A percentile compares a stretch with the other conserved stretches of the same genome.
Evolutionary conservation across 2,329 filamentous ascomycete genomes (phyloP).

Genomic region (Xylaria arbuscula): DNA sequence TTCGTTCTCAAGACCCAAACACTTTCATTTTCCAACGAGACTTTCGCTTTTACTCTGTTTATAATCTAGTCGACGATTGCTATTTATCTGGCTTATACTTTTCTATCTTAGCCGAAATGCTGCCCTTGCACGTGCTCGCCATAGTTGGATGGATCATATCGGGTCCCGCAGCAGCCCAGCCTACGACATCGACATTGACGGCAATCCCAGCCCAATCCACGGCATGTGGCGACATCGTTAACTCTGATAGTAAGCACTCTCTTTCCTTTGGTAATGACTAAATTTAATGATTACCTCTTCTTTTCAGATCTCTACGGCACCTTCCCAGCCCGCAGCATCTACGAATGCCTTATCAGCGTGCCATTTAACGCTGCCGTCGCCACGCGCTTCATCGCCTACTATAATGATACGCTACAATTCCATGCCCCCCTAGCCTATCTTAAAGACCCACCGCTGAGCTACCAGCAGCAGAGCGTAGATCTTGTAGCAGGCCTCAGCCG

Average conservation of each 20-base stretch:
- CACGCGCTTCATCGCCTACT: conserved; percentile 56
- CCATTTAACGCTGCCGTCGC: conserved; percentile 59
- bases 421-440: conserved; percentile 52
- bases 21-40: too few species aligned
- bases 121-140: too few species aligned
- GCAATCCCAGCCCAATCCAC: not conserved
- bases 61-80: too few species aligned
- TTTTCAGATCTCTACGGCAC: not conserved
- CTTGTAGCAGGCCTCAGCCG: conserved; percentile 45
- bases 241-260: conserved; percentile 8
- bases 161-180: not conserved
- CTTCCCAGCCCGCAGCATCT: conserved; percentile 45
- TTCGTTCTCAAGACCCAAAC: too few species aligned
- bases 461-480: conserved; percentile 53
- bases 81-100: not conserved
- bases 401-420: conserved; percentile 57
- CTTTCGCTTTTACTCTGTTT: too few species aligned
- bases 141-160: not conserved
- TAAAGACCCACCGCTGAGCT: conserved; percentile 53
- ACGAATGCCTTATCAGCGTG: conserved; percentile 56
- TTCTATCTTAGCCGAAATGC: too few species aligned
- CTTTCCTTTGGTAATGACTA: not conserved
- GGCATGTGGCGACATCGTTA: conserved; percentile 25
- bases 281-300: too few species aligned
- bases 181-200: conserved; percentile 6